Base-by-base conservation (phyloP, 2,329 filamentous ascomycete genomes). In the Ceratocystis ficicola region DNA sequence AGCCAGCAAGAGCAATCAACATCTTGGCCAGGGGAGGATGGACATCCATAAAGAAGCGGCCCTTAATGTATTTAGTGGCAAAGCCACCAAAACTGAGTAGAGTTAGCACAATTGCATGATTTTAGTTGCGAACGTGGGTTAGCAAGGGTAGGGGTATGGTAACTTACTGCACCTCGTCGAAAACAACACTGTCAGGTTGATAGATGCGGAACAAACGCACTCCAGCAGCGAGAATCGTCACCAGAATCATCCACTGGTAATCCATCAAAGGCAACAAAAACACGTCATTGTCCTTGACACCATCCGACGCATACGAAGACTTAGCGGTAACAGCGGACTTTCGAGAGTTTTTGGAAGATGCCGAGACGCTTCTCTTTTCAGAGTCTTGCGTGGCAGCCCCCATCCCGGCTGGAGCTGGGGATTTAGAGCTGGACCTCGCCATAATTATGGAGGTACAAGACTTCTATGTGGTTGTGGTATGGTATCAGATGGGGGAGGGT, bases 21-120 rank as follows among this genome's bases (percentile, higher is more conserved):
- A 99, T 85, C 80, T 99, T 99, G 70, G 94, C 94, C 68, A 99
- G 82, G 59, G 94, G 94, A 41, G 94, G 94, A 75, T 99, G 94
- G n/a, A 99, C 94, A 75, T 99, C 94, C 94, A 99, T 99, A 77
- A 99, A 99, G 83, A 99, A 99, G 75, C 83, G 88, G 73, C 94
- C 94, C 81, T 99, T 97, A 82, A 99, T 97, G 77, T 99, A 99
- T 77, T 99, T 99, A 72, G 89, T 90, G 70, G 94, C 94, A 75
- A 99, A 99, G 62, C 94, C 94, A 75, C 94, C 94, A 76, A 99
- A 99, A 78, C 91, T 96, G 73, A 70, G 30, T 62, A 52, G 30
- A 65, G 63, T 46, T 30, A 64, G 63, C 44, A 50, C 36, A 41
- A 15, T 15, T 41, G 36, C 36, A 41, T 41, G 36, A 41, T 41